Percentiles rank a stretch among this genome's conserved stretches.
Evolutionary conservation across 2,329 filamentous ascomycete genomes (phyloP).

Genomic region (Dactylellina haptotyla): DNA sequence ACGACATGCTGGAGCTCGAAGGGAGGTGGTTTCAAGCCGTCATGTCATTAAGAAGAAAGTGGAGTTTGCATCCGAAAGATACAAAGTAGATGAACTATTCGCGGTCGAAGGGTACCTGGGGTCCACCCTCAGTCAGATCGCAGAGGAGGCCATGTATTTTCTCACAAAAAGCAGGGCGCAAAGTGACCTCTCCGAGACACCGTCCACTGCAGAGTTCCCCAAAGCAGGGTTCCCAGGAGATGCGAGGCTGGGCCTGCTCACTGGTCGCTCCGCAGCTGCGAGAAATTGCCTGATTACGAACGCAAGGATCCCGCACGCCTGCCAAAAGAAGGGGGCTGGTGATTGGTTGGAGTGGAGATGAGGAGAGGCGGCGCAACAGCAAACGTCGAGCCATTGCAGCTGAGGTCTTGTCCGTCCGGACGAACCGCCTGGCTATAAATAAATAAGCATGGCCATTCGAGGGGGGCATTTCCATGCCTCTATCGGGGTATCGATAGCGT

Average conservation of each 20-base stretch:
- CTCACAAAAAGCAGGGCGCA: slow-evolving; percentile 16
- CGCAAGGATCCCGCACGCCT: slow-evolving; percentile 49
- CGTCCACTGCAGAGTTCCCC: slow-evolving; percentile 28
- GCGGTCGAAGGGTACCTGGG: slow-evolving; percentile 38
- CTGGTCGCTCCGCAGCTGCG: slow-evolving; percentile 35
- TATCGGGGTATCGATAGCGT: no score
- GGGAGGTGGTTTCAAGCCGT: slow-evolving; percentile 40
- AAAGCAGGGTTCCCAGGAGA: slow-evolving; percentile 49
- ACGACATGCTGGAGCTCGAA: slow-evolving; percentile 30
- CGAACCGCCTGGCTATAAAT: slow-evolving; percentile 21
- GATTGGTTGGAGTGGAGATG: slow-evolving; percentile 36
- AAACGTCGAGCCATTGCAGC: slow-evolving; percentile 20
- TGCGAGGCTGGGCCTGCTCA: slow-evolving; percentile 51
- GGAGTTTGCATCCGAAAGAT: slow-evolving; percentile 39
- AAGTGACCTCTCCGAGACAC: slow-evolving; percentile 17
- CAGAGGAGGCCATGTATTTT: slow-evolving; percentile 34
- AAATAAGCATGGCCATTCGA: no score
- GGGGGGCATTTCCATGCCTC: no score
- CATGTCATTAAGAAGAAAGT: slow-evolving; percentile 35
- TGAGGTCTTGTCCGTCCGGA: no score
- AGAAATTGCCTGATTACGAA: slow-evolving; percentile 53
- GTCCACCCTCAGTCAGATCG: slow-evolving; percentile 34
- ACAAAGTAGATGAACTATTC: slow-evolving; percentile 39
- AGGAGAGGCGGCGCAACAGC: slow-evolving; percentile 35
- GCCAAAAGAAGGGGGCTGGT: slow-evolving; percentile 53